These are phyloP conservation scores for Globisporangium cylindrosporum DNA, from an alignment of 352 stramenopile species.

Conservation along the genomic window DNA sequence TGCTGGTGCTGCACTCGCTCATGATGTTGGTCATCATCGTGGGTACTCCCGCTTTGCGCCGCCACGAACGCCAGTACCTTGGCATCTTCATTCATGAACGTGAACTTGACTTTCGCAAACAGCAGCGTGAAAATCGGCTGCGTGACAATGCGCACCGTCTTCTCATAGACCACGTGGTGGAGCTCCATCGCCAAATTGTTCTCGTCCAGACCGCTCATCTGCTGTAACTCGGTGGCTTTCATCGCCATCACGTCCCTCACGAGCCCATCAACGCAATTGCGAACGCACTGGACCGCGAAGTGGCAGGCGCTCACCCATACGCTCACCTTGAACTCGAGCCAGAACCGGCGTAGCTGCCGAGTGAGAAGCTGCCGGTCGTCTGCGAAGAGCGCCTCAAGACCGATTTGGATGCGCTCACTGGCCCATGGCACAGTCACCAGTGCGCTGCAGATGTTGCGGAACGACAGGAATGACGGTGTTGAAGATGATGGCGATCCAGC, in stretches of 20 bases:
- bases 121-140: conserved; percentile 42
- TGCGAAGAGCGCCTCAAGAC: conserved; percentile 44
- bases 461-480: conserved; percentile 38
- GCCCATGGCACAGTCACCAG: conserved; percentile 27
- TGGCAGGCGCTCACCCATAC: conserved; percentile 24
- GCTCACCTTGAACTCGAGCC: conserved; percentile 46
- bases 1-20: conserved; percentile 16
- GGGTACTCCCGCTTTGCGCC: neutral
- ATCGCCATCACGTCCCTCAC: conserved; percentile 32
- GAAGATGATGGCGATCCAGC: conserved; percentile 18
- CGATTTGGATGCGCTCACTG: conserved; percentile 36
- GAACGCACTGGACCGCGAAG: conserved; percentile 26
- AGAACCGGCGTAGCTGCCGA: conserved; percentile 42
- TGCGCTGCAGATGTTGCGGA: conserved; percentile 44
- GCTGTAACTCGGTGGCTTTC: conserved; percentile 40
- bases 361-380: conserved; percentile 37
- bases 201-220: conserved; percentile 45
- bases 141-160: conserved; percentile 29
- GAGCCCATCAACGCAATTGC: conserved; percentile 29
- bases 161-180: conserved; percentile 31
- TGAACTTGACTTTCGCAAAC: conserved; percentile 35
- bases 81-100: conserved; percentile 28
- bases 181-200: conserved; percentile 21
- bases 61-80: neutral
- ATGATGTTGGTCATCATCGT: neutral